Evolutionary conservation across 352 stramenopile species (phyloP).

Genomic region (Phytophthora fragariaefolia): DNA sequence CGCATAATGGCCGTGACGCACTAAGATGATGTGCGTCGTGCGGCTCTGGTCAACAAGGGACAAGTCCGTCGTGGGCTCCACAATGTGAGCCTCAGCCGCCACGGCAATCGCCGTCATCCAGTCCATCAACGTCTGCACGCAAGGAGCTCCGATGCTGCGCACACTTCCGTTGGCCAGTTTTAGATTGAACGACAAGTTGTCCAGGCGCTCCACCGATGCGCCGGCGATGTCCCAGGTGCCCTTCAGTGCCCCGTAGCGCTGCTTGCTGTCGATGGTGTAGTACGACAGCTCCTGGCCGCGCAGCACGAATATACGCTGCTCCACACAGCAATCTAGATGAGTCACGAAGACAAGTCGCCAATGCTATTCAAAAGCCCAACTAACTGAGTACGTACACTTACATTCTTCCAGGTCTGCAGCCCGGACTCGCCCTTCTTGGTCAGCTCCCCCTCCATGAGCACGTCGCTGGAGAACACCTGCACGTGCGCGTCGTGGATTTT

Average conservation of each 20-base stretch:
- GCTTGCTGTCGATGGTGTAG: constrained; percentile 64
- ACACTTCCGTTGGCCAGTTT: constrained; percentile 38
- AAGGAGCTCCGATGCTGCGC: constrained; percentile 51
- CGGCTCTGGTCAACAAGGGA: constrained; percentile 70
- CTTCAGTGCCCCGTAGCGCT: constrained; percentile 67
- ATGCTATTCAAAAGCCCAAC: not conserved
- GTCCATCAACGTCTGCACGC: constrained; percentile 71
- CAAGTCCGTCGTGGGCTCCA: constrained; percentile 50
- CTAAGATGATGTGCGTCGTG: constrained; percentile 73
- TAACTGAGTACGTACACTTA: constrained; percentile 46
- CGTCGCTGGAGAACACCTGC: constrained; percentile 66
- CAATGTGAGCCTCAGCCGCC: constrained; percentile 44
- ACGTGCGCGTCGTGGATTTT: constrained; percentile 66
- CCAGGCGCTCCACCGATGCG: constrained; percentile 56
- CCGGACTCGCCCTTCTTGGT: constrained; percentile 72
- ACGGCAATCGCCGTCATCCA: constrained; percentile 78
- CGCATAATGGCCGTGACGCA: constrained; percentile 73
- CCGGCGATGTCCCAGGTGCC: constrained; percentile 60
- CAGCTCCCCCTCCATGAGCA: constrained; percentile 75
- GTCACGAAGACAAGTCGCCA: no score
- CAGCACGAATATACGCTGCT: constrained; percentile 75
- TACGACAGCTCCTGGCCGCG: constrained; percentile 74
- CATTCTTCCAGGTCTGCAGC: constrained; percentile 72
- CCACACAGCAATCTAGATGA: no score
- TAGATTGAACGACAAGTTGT: constrained; percentile 46